A percentile compares a stretch with the other conserved stretches of the same genome.
Evolutionary conservation across 208 protist genomes (phyloP).

Genomic region (Trichomonas tenax): DNA sequence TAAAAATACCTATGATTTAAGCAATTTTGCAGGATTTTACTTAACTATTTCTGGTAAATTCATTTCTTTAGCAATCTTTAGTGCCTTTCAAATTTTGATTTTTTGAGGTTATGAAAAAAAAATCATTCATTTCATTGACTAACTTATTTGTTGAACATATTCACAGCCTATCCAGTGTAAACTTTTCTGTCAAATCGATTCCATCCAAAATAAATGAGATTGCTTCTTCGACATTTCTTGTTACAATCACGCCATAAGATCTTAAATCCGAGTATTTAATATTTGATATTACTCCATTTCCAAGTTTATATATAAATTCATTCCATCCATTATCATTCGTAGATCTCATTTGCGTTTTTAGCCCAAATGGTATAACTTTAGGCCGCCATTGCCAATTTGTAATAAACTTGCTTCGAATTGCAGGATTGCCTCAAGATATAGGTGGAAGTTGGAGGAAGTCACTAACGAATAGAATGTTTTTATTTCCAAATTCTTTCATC

Average conservation of each 20-base stretch:
- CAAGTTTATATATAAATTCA: neutral
- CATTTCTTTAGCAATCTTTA: too few species aligned
- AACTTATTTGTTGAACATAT: neutral
- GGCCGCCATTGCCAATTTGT: neutral
- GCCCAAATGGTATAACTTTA: neutral
- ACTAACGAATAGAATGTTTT: neutral
- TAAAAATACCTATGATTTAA: too few species aligned
- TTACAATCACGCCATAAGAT: neutral
- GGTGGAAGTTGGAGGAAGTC: neutral
- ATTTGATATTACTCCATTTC: neutral
- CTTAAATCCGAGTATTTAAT: neutral
- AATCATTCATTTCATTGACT: neutral
- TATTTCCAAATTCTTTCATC: neutral
- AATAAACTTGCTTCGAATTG: neutral
- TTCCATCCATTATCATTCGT: neutral
- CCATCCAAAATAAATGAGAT: neutral
- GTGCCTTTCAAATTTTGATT: too few species aligned
- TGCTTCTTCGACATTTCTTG: neutral
- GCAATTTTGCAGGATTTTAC: too few species aligned
- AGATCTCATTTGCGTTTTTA: neutral
- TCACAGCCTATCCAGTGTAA: neutral
- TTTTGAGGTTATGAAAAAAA: too few species aligned
- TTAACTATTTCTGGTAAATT: too few species aligned
- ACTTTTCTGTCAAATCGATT: neutral
- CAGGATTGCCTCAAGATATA: neutral